Conservation (phyloP, 345 rosid genomes). For the Gossypium anomalum region DNA sequence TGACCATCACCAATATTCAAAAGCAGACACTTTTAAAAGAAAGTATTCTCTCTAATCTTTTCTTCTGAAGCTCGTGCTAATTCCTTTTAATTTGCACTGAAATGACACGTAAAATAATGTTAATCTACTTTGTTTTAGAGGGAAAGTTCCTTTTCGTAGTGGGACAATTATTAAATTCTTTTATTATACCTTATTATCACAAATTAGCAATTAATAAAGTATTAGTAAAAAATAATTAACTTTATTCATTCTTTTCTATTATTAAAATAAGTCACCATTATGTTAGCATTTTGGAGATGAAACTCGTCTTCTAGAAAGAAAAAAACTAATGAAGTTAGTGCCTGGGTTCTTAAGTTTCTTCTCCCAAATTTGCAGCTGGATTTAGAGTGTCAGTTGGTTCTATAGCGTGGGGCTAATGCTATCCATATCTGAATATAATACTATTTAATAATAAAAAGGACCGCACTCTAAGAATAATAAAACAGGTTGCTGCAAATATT, state of each 20-base stretch:
- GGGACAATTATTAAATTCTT: neutral
- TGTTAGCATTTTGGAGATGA: neutral
- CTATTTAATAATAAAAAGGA: neutral
- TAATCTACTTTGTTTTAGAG: neutral
- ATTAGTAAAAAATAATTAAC: neutral
- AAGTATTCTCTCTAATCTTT: neutral
- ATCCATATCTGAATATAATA: neutral
- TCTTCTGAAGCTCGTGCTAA: neutral
- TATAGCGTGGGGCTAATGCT: neutral
- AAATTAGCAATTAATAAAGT: neutral
- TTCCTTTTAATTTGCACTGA: neutral
- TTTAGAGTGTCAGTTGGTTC: neutral
- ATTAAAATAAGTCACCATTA: neutral
- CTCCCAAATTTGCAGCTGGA: neutral
- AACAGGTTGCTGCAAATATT: neutral
- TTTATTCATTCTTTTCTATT: neutral
- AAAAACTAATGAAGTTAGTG: neutral
- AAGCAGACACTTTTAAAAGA: neutral
- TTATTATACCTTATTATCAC: neutral
- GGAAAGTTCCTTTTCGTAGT: neutral
- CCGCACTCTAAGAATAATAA: neutral
- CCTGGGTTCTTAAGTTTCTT: constrained; percentile 6
- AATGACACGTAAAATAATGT: neutral
- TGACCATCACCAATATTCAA: neutral
- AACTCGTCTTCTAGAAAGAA: neutral